A percentile compares a stretch with the other conserved stretches of the same genome.
Evolutionary conservation across 1,139 yeast genomes (phyloP).

Genomic region (Barnettozyma hawaiiensis): DNA sequence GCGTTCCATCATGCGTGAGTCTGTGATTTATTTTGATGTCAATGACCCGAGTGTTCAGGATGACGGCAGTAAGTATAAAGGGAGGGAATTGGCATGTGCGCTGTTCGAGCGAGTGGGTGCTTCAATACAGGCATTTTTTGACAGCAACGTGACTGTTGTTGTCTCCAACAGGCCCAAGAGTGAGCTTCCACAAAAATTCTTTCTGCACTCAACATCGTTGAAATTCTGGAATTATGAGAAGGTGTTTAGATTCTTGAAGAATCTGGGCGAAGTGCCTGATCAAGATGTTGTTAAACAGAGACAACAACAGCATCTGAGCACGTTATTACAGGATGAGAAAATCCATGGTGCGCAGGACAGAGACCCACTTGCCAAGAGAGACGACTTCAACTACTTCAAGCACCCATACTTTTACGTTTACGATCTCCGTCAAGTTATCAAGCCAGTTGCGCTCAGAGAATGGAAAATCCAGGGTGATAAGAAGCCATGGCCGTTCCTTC

Average conservation of each 20-base stretch:
- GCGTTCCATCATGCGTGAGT: constrained; percentile 68
- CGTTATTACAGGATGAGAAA: constrained; percentile 77
- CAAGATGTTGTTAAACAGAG: constrained; percentile 18
- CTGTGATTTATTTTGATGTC: constrained; percentile 76
- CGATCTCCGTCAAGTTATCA: constrained; percentile 70
- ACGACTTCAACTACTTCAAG: constrained; percentile 78
- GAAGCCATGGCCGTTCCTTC: constrained; percentile 32
- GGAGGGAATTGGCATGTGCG: constrained; percentile 48
- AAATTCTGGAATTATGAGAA: constrained; percentile 90
- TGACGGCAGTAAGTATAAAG: constrained; percentile 36
- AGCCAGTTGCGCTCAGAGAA: constrained; percentile 82
- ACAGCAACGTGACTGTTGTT: constrained; percentile 73
- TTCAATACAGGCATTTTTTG: constrained; percentile 67
- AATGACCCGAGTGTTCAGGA: constrained; percentile 45
- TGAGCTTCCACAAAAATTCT: constrained; percentile 35
- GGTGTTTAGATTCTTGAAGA: constrained; percentile 70
- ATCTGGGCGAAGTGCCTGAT: constrained; percentile 49
- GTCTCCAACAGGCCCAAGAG: constrained; percentile 54
- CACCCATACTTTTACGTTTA: constrained; percentile 73
- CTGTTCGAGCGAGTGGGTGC: constrained; percentile 58
- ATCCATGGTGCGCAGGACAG: constrained; percentile 83
- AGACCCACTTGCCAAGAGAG: constrained; percentile 79
- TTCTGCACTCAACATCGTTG: constrained; percentile 59
- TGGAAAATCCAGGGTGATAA: constrained; percentile 42
- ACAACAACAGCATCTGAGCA: constrained; percentile 39